phyloP scores from a whole-genome alignment of 73 alveolate species.

The Tetrahymena borealis region DNA sequence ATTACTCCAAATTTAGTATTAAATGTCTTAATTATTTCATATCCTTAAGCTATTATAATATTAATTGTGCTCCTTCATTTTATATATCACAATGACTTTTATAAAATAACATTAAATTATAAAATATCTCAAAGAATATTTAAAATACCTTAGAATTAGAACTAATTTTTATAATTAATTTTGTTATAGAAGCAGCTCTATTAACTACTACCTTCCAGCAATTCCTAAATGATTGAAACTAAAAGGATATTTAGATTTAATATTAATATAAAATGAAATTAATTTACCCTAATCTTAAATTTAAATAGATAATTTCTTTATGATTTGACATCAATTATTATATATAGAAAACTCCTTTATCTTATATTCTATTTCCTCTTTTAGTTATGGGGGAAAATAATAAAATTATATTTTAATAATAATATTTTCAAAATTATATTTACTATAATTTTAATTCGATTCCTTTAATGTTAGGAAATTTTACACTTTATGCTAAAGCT shows the following conservation, averaged over 20 bases:
- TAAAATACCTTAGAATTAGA: background rate
- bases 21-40: background rate
- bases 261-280: background rate
- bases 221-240: background rate
- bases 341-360: background rate
- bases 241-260: background rate
- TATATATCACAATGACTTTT: background rate
- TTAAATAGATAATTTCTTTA: background rate
- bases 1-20: background rate
- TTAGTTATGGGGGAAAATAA: too few species aligned
- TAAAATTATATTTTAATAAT: background rate
- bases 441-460: background rate
- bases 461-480: background rate
- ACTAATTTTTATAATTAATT: background rate
- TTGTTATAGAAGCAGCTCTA: background rate
- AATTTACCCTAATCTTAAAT: background rate
- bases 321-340: background rate
- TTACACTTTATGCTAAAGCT: background rate
- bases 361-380: background rate
- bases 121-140: background rate
- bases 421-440: background rate
- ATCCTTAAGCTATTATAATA: background rate
- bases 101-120: background rate
- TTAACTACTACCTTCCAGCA: background rate
- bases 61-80: background rate